Base-by-base conservation (phyloP, 352 stramenopile genomes). In the Globisporangium perplexum region DNA sequence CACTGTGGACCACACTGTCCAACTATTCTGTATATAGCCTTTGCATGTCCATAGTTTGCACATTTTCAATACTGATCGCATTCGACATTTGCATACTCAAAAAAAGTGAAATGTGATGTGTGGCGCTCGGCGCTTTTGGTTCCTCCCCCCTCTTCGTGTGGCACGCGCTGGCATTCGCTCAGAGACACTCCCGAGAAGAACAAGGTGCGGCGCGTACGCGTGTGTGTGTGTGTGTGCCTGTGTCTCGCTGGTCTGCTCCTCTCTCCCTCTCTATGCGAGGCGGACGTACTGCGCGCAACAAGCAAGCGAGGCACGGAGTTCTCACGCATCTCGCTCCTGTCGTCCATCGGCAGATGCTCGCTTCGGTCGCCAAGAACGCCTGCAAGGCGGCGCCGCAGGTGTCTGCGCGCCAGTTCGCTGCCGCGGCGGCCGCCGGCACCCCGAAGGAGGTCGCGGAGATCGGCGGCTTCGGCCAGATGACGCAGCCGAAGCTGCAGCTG, bases 401-500 rank as follows among this genome's bases (percentile, higher is more conserved):
- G 43, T 61, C 73, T 15, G 31, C 77, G 45, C 68, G 70, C 46
- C 68, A 66, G 26, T 66, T 75, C 31, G 60, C 79, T 51, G 66
- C 72, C 11, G 49, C 63, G 11, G 55, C 71, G 28, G 60, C 66
- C 35, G 69, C 61, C 53, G 36, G 43, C n/a, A 39, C 36, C 30
- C 47, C 61, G 46, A 71, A 78, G 50, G 74, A 88, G 55, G 71
- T 79, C 39, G 66, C 69, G 44, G 78, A 88, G 57, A 83, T 93
- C 46, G 78, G 74, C 43, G 68, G 81, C 53, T 93, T 91, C 44
- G 77, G 77, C 47, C 59, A 79, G 54, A 93, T 93, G 83, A 85
- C 77, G 59, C 80, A 90, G 68, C 83, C 83, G 39, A 91, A 93
- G 79, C 69, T 98, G 62, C 85, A 98, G 65, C 72, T 99, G n/a